A percentile compares a stretch with the other conserved stretches of the same genome.
Conservation (phyloP, 2,329 filamentous ascomycete genomes). For the Aureobasidium sp. region DNA sequence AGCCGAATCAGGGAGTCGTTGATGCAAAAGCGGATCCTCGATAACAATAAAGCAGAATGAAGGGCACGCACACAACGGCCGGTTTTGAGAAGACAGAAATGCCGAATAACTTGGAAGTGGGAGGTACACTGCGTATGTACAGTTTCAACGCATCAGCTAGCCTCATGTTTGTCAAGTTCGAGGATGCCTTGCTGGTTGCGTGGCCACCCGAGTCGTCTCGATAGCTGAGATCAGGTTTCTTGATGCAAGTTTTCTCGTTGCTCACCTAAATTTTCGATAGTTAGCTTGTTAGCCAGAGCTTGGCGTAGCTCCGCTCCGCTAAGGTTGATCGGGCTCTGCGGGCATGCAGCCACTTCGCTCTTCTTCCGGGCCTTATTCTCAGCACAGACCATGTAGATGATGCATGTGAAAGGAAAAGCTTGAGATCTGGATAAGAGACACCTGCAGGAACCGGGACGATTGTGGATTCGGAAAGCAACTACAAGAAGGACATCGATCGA, state of each 20-base stretch:
- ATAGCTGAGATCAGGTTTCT: not conserved
- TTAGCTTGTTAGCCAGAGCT: not conserved
- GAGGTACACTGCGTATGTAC: not conserved
- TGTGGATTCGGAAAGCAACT: not conserved
- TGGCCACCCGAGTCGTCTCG: not conserved
- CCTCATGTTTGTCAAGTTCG: not conserved
- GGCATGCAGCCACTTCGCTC: slow-evolving; percentile 8
- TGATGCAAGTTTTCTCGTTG: not conserved
- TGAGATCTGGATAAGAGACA: not conserved
- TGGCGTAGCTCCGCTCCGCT: slow-evolving; percentile 3
- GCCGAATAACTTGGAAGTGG: not conserved
- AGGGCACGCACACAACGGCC: not conserved
- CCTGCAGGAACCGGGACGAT: not conserved
- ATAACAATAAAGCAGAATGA: not conserved
- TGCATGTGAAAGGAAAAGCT: slow-evolving; percentile 10
- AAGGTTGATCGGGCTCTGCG: slow-evolving; percentile 2
- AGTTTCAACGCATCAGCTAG: not conserved
- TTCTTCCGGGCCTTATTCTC: slow-evolving; percentile 1
- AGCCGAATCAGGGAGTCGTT: not conserved
- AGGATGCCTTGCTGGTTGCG: not conserved
- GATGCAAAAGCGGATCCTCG: not conserved
- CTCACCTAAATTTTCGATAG: slow-evolving; percentile 4
- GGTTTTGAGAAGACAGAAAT: not conserved
- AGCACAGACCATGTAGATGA: slow-evolving; percentile 3
- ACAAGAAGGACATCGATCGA: not conserved